Evolutionary conservation across 176 grass and related monocot genomes (phyloP).

Genomic region (Poa pratensis): DNA sequence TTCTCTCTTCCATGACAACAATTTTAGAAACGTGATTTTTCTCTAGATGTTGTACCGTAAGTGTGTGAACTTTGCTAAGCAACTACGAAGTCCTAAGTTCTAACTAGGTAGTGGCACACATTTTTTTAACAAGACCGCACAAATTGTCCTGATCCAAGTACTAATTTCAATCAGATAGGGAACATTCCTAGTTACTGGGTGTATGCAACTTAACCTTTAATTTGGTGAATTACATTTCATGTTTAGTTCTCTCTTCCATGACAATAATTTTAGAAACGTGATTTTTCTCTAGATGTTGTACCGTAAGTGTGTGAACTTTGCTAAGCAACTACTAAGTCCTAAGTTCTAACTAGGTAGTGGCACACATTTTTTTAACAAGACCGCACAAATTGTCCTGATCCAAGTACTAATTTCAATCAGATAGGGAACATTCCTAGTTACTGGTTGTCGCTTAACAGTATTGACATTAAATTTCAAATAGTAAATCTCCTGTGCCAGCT

Average conservation of each 20-base stretch:
- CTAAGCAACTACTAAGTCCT: background rate
- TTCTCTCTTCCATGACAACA: background rate
- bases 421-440: slow-evolving; percentile 1
- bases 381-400: background rate
- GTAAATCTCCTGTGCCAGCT: slow-evolving; percentile 4
- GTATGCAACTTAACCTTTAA: background rate
- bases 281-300: background rate
- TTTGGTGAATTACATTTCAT: background rate
- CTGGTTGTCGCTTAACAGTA: background rate
- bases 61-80: background rate
- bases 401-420: background rate
- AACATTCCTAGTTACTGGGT: background rate
- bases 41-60: background rate
- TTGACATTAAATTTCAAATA: background rate
- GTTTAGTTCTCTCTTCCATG: background rate
- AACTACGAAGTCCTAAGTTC: slow-evolving; percentile 1
- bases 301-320: background rate
- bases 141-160: background rate
- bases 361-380: background rate
- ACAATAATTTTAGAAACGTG: background rate
- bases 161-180: background rate
- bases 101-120: background rate
- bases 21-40: background rate
- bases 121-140: background rate
- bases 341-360: background rate